These are phyloP conservation scores for Coemansia sp. DNA, from an alignment of 192 early-diverging fungal genomes.

Conservation along the genomic window DNA sequence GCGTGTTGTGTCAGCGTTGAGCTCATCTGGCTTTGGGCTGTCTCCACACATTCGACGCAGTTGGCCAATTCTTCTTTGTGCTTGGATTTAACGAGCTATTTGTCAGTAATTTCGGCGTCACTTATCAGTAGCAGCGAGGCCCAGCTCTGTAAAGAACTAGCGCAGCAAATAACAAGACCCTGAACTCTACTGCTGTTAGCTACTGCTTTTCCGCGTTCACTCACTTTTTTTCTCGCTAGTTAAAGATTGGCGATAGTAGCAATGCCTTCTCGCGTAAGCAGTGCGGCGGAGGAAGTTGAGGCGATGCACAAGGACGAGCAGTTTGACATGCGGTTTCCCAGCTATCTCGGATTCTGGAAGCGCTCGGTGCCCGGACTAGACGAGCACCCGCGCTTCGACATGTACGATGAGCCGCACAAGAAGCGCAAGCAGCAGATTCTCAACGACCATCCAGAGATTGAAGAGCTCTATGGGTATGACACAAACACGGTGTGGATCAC, in stretches of 20 bases:
- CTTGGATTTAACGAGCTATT: neutral
- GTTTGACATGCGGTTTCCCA: constrained; percentile 71
- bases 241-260: neutral
- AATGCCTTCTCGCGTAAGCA: constrained; percentile 46
- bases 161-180: neutral
- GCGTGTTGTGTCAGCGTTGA: neutral
- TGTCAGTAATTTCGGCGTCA: neutral
- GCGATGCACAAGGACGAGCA: constrained; percentile 50
- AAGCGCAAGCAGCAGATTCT: constrained; percentile 90
- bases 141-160: neutral
- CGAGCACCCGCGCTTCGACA: constrained; percentile 77
- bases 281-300: constrained; percentile 30
- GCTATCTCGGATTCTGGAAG: constrained; percentile 81
- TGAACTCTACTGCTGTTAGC: neutral
- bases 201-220: constrained; percentile 1
- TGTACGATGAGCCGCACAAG: constrained; percentile 93
- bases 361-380: constrained; percentile 74
- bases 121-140: neutral
- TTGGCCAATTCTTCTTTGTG: neutral
- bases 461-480: constrained; percentile 82
- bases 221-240: neutral
- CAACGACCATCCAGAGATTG: constrained; percentile 84
- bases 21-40: constrained; percentile 3
- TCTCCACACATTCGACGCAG: constrained; percentile 5
- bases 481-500: constrained; percentile 77